Evolutionary conservation across 2,329 filamentous ascomycete genomes (phyloP), one percentile per base, ranked within the genome.

Genomic region (Mycosphaerella sp.): DNA sequence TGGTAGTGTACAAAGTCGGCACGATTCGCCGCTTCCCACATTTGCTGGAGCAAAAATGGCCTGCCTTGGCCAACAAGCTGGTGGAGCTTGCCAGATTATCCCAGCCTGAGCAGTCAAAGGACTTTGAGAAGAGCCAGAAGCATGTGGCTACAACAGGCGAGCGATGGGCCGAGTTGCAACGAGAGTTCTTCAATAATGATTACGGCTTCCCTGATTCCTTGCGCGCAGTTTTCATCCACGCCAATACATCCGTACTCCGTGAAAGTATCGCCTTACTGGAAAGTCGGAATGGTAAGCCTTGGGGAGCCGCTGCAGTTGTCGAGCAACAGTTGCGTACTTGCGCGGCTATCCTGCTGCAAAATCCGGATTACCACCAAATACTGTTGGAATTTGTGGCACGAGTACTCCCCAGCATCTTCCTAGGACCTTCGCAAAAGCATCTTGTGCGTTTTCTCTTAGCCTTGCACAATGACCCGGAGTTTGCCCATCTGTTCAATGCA

Each of bases 21-120:
- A 41, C 49, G 3, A 51, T 66, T 7, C 50, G 52, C n/a, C 53
- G 54, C 3, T 41, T 62, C 5, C 32, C 45, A 1, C 44, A 46
- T 9, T 71, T 78, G 0, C 72, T 87, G 0, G 66, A 73, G 13
- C 50, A 50, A 3, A 74, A 84, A 56, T 93, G 87, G 87, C 67
- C 73, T 2, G 72, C 72, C 1, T 68, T 89, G n/a, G 79, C 80
- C 0, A 71, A 79, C 1, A 67, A 75, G 0, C 70, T 95, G n/a
- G 73, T 84, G 21, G 74, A 81, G 28, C 77, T 79, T 34, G 82
- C 95, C 50, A 83, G 82, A 48, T 79, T 80, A 5, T 94, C 89
- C 0, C 77, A 87, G 4, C 89, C 90, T 0, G 89, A 91, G 64
- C 82, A 91, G 50, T 89, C 89, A 0, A 85, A 85, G 55, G 86